Conservation (phyloP, 169 alveolate genomes). For the Cryptosporidium baileyi region DNA sequence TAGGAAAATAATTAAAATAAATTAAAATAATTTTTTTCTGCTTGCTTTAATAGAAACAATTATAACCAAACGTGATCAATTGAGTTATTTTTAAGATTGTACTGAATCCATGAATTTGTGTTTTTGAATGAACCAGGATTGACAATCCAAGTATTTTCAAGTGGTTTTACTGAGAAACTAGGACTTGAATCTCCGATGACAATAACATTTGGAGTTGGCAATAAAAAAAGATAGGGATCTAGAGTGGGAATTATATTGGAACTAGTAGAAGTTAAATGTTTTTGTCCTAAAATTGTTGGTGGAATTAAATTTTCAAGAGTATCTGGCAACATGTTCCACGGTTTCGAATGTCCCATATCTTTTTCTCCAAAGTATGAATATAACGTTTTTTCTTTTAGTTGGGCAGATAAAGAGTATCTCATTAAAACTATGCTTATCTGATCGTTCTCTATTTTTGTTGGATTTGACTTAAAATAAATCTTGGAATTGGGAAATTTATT, state of each 20-base stretch:
- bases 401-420: conserved; percentile 27
- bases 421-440: not conserved
- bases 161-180: conserved; percentile 31
- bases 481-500: not conserved
- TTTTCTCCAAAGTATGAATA: conserved; percentile 34
- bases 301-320: conserved; percentile 22
- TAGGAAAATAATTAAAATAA: not conserved
- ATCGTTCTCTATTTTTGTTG: not conserved
- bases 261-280: conserved; percentile 56
- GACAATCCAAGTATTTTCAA: conserved; percentile 22
- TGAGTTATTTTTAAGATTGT: not conserved
- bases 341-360: not conserved
- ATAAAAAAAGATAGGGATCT: conserved; percentile 5
- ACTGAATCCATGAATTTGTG: conserved; percentile 61
- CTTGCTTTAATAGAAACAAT: not conserved
- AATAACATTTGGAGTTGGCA: conserved; percentile 49
- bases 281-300: conserved; percentile 46
- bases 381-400: conserved; percentile 63
- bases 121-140: conserved; percentile 67
- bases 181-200: conserved; percentile 56
- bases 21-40: not conserved
- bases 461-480: conserved; percentile 22
- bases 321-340: conserved; percentile 29
- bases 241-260: conserved; percentile 19
- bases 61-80: conserved; percentile 42